phyloP scores from a whole-genome alignment of 2,329 filamentous ascomycete genomes.

The Xylariaceae sp. region DNA sequence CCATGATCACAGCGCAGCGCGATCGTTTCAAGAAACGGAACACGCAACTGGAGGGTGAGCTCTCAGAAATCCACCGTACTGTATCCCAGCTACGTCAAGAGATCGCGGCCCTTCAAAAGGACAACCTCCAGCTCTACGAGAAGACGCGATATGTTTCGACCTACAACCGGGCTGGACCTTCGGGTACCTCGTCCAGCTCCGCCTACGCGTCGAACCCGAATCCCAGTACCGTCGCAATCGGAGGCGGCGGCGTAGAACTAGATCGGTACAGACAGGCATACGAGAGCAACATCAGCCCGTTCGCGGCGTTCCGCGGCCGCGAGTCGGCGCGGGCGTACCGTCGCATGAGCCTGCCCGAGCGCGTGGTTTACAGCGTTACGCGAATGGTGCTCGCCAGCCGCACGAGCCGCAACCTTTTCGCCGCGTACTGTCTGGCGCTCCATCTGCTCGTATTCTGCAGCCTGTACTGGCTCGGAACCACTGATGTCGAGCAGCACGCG shows the following conservation, averaged over 20 bases:
- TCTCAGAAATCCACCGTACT: slow-evolving; percentile 76
- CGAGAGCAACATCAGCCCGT: slow-evolving; percentile 91
- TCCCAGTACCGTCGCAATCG: slow-evolving; percentile 62
- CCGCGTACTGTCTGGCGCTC: slow-evolving; percentile 81
- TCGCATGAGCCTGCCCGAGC: slow-evolving; percentile 86
- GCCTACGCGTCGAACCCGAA: slow-evolving; percentile 66
- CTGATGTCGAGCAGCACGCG: slow-evolving; percentile 59
- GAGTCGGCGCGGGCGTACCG: slow-evolving; percentile 89
- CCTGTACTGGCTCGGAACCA: slow-evolving; percentile 76
- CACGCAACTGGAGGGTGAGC: slow-evolving; percentile 80
- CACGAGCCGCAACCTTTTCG: slow-evolving; percentile 89
- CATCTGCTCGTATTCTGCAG: slow-evolving; percentile 85
- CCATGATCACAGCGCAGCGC: slow-evolving; percentile 96
- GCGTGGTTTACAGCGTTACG: slow-evolving; percentile 85
- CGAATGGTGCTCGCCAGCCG: slow-evolving; percentile 86
- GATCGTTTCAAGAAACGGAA: slow-evolving; percentile 99
- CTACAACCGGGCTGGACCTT: slow-evolving; percentile 70
- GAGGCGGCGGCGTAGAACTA: slow-evolving; percentile 61
- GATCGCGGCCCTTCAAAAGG: slow-evolving; percentile 86
- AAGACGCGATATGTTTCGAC: slow-evolving; percentile 96
- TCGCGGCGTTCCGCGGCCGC: slow-evolving; percentile 90
- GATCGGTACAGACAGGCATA: slow-evolving; percentile 90
- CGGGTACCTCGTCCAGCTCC: slow-evolving; percentile 59
- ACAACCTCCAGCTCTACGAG: slow-evolving; percentile 94
- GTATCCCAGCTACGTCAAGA: slow-evolving; percentile 87